Base-by-base conservation (phyloP, 495 filamentous ascomycete genomes). In the Umbilicaria muhlenbergii region DNA sequence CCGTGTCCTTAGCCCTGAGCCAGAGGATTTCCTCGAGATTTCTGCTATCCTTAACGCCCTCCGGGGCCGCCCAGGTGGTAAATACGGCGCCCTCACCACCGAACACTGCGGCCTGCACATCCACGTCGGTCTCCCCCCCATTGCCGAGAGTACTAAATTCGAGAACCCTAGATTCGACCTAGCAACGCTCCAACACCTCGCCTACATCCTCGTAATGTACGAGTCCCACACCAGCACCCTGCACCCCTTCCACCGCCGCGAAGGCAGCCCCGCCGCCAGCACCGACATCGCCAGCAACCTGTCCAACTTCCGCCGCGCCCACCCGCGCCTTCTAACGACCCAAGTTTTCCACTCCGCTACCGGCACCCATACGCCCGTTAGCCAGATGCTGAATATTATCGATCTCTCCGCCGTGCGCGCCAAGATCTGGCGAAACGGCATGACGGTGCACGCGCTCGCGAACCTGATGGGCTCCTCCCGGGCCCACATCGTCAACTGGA, bases 131-230 rank as follows among this genome's bases (percentile, higher is more conserved):
- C 46, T 49, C 3, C 51, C 51, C n/a, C 14, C 39, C 8, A 39
- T 44, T 13, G 3, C 5, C 3, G 38, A 33, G 6, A 31, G 12
- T 1, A 6, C 34, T 1, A 18, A 17, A 7, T 39, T 12, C 14
- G 32, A 44, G 32, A 39, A 36, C 11, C 46, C 46, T 2, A 44
- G 39, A 2, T 46, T 51, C 32, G 32, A 44, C 10, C 19, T 56
- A 12, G n/a, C 51, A n/a, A 47, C 46, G 1, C 42, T 54, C 8
- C 44, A 56, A 17, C 53, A 56, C 32, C 48, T 56, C 0, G 53
- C 53, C 2, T 56, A 56, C 45, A 43, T 56, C 2, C 32, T 45
- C 3, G 41, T 54, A 1, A 50, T 54, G 3, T 54, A 56, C 42
- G 44, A 56, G 33, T 18, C 38, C 18, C 31, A 36, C 17, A 44